Evolutionary conservation across 257 asterid species (phyloP).

Genomic region (Salvia rosmarinus): DNA sequence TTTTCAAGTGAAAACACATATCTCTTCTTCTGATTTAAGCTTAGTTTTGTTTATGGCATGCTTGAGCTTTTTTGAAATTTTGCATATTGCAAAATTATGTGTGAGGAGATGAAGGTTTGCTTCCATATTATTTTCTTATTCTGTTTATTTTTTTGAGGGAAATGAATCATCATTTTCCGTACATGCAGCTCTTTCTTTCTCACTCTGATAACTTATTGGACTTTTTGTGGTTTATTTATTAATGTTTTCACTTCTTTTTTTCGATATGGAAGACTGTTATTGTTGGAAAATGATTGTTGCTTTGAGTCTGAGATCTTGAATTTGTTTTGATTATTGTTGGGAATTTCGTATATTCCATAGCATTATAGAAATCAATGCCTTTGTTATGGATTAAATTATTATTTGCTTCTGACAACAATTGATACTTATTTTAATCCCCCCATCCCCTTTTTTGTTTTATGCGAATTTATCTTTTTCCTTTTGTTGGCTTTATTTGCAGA

Average conservation of each 20-base stretch:
- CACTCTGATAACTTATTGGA: constrained; percentile 16
- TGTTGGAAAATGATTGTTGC: neutral
- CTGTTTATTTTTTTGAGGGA: neutral
- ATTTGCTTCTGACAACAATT: no score
- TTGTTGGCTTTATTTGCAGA: constrained; percentile 47
- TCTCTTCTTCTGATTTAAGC: no score
- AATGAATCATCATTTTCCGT: constrained; percentile 13
- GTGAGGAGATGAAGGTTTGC: constrained; percentile 50
- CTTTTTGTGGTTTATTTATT: neutral
- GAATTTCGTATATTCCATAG: no score
- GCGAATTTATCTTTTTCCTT: neutral
- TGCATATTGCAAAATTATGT: no score
- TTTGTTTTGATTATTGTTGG: no score
- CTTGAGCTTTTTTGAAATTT: no score
- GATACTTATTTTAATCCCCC: neutral
- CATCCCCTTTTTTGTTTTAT: neutral
- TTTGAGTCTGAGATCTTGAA: no score
- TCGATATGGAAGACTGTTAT: constrained; percentile 18
- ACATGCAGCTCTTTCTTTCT: constrained; percentile 29
- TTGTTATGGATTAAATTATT: no score
- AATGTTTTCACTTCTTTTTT: neutral
- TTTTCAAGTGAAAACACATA: no score
- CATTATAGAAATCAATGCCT: no score
- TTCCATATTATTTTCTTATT: constrained; percentile 29
- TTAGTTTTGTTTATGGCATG: no score